Base-by-base conservation (phyloP, 805 yeast species). In the Saccharomycopsis lassenensis region DNA sequence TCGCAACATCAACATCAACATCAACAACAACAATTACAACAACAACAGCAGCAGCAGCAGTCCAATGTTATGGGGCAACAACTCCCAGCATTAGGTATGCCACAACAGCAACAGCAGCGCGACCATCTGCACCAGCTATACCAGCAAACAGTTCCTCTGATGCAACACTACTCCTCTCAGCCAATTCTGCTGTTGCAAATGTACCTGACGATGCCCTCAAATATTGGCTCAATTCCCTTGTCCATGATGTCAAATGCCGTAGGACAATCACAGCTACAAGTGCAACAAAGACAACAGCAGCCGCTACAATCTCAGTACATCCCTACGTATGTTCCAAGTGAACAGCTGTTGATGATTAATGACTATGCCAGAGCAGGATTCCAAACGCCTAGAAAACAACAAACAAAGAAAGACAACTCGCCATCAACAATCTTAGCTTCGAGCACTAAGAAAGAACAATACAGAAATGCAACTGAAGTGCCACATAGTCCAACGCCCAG, bases 391-490 rank as follows among this genome's bases (percentile, higher is more conserved):
- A 23, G 28, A 5, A 39, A 39, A 27, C 35, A 39, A 12, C 25
- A 34, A 14, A 30, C 7, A 4, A 7, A 7, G 4, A 24, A 25
- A 14, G 7, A 10, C 2, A 33, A 40, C 15, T 33, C 38, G 2
- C 44, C 44, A 6, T 33, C 38, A 3, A 40, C 44, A 20, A 37
- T 40, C 11, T 21, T 36, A 7, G 37, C 28, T 1, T 21, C 41
- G 5, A 40, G 44, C 24, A 24, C 41, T 5, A 40, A 36, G 22
- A 32, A 29, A 19, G 11, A 16, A 14, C 7, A 12, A 16, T 7
- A 7, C 10, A 12, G 17, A 24, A 15, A 12, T 20, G 24, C 17
- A 11, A 19, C 23, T 1, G 5, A 27, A 33, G 21, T 33, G 24
- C 12, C 36, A 18, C 23, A 24, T 32, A 37, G 38, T 24, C 44